These are phyloP conservation scores for Fremontodendron californicum DNA, from an alignment of 345 rosid genomes.

Conservation along the genomic window DNA sequence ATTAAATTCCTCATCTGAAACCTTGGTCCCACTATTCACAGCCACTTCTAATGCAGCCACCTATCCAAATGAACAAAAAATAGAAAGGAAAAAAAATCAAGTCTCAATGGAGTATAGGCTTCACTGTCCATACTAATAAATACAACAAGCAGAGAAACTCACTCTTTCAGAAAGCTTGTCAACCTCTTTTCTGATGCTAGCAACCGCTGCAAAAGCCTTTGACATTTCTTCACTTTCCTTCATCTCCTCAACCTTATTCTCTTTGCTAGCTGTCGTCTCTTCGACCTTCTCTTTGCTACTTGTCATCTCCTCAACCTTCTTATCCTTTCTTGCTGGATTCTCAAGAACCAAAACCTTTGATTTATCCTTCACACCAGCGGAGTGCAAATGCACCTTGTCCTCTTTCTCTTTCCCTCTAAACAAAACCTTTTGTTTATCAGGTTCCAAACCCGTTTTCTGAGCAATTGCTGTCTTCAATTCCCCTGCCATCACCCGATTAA, in stretches of 20 bases:
- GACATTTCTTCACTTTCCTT: slow-evolving; percentile 32
- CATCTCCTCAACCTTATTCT: slow-evolving; percentile 23
- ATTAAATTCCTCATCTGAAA: slow-evolving; percentile 56
- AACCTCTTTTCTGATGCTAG: slow-evolving; percentile 47
- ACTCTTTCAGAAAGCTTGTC: slow-evolving; percentile 78
- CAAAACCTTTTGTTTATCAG: no score
- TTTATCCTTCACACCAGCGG: no score
- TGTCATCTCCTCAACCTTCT: slow-evolving; percentile 33
- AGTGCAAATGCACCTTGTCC: no score
- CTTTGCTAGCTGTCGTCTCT: slow-evolving; percentile 25
- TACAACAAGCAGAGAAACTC: slow-evolving; percentile 5
- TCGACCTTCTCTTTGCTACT: slow-evolving; percentile 31
- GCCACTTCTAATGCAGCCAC: no score
- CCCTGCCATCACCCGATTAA: no score
- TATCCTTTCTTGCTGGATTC: slow-evolving; percentile 30
- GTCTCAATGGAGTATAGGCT: no score
- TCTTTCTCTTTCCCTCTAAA: no score
- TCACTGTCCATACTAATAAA: not conserved
- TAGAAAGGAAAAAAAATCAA: no score
- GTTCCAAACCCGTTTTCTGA: no score
- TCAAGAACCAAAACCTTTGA: no score
- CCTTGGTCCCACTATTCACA: slow-evolving; percentile 56
- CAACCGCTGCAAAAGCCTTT: slow-evolving; percentile 54
- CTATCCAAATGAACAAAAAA: no score
- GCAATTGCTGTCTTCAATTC: no score